Conservation (phyloP, 1,284 basidiomycete genomes). For the Puccinia horiana region DNA sequence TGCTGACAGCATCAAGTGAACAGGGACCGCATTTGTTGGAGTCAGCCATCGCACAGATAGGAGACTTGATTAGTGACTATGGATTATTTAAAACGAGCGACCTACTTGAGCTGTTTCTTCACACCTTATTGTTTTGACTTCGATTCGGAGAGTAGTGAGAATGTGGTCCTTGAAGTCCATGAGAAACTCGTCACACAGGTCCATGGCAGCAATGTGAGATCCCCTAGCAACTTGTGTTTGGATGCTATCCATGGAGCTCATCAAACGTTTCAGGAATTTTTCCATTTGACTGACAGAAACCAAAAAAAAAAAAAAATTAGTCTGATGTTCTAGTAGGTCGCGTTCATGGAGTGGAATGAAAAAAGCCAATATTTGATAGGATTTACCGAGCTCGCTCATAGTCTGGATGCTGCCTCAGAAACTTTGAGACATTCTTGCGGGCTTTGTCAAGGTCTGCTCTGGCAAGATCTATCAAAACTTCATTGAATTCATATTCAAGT, state of each 20-base stretch:
- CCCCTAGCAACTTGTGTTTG: background rate
- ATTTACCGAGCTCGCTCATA: background rate
- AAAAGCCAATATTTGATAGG: too few species aligned
- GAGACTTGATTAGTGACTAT: too few species aligned
- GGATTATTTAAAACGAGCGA: background rate
- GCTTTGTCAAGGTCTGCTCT: background rate
- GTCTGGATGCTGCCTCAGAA: background rate
- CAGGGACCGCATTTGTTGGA: background rate
- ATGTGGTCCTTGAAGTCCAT: background rate
- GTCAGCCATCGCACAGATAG: background rate
- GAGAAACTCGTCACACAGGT: background rate
- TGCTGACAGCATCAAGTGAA: background rate
- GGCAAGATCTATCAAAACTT: conserved; percentile 1
- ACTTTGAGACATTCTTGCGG: background rate
- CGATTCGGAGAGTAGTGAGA: conserved; percentile 3
- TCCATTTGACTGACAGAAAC: background rate
- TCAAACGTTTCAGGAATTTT: background rate
- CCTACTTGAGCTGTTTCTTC: conserved; percentile 20
- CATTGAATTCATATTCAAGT: background rate
- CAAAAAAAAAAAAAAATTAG: background rate
- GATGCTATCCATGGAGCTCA: background rate
- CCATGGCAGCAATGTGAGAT: background rate
- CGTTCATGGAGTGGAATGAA: too few species aligned
- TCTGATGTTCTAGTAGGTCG: background rate
- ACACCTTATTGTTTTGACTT: background rate